Base-by-base conservation (phyloP, 192 early-diverging fungal species). In the Coemansia sp. region DNA sequence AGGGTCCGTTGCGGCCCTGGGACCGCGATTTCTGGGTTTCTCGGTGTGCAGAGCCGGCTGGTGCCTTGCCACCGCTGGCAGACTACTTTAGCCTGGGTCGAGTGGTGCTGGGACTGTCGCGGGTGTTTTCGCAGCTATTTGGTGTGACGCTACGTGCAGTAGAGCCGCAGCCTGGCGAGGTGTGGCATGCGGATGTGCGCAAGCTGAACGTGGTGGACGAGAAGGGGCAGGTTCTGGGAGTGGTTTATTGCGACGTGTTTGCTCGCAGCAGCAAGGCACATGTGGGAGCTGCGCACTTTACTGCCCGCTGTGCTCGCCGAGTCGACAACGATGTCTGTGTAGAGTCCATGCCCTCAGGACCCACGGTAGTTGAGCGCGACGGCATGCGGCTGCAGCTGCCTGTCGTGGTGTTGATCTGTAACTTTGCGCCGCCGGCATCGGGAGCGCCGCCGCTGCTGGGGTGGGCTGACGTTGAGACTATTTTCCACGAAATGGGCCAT, bases 401-500 rank as follows among this genome's bases (percentile, higher is more conserved):
- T 3, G 74, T 90, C 0, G 82, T 90, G 3, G 90, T 85, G 0
- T 60, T 92, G 42, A 88, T 86, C 11, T 90, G 87, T 58, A 86
- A 88, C 40, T 92, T 90, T 45, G 57, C 83, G 5, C 55, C 58
- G 16, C 80, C 84, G 2, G 56, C 36, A 30, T 41, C 62, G 30
- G 62, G 66, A 11, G 53, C 60, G 12, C 89, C 93, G 5, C 69
- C 83, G 5, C 56, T 93, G 39, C 63, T 99, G 57, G 83, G 75
- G 28, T 83, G 88, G 79, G 66, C 64, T 49, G 93, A 97, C 60
- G 88, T 97, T 21, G 94, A 97, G 65, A 99, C 97, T 0, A 68
- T 97, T 3, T 99, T 96, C 75, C 97, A 99, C 69, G 97, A 99
- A 56, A 96, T 97, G 93, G 97, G 97, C 3, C 97, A 99, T 60